These are phyloP conservation scores for Gossypium australe DNA, from an alignment of 345 rosid species.

Conservation along the genomic window DNA sequence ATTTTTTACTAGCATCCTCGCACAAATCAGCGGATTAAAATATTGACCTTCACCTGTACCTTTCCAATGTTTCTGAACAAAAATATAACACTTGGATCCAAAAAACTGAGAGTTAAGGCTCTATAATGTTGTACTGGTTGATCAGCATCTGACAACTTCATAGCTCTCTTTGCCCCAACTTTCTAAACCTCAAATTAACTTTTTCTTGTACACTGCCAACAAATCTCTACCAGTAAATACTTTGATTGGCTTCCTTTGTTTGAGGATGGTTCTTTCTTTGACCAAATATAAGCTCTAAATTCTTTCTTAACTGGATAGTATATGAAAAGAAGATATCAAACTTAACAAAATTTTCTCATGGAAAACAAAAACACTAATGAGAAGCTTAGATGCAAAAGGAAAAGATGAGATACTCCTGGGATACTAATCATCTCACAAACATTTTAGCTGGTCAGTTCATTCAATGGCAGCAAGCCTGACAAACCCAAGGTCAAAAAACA, in stretches of 20 bases:
- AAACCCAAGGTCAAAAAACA: slow-evolving; percentile 27
- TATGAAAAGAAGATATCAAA: slow-evolving; percentile 56
- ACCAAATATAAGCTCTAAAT: slow-evolving; percentile 60
- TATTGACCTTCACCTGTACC: slow-evolving; percentile 54
- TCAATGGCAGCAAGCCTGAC: slow-evolving; percentile 31
- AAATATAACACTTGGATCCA: slow-evolving; percentile 42
- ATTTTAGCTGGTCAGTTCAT: slow-evolving; percentile 30
- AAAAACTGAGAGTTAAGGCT: slow-evolving; percentile 43
- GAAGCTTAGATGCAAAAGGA: slow-evolving; percentile 16
- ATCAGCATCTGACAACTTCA: slow-evolving; percentile 59
- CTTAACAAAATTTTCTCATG: slow-evolving; percentile 31
- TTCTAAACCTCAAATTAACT: slow-evolving; percentile 47
- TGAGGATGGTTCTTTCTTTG: slow-evolving; percentile 69
- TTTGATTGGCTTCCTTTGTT: slow-evolving; percentile 64
- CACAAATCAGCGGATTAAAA: slow-evolving; percentile 33
- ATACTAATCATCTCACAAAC: slow-evolving; percentile 27
- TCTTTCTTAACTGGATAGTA: slow-evolving; percentile 70
- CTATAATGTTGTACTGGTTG: slow-evolving; percentile 43
- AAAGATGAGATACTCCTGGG: slow-evolving; percentile 24
- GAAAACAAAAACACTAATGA: slow-evolving; percentile 6
- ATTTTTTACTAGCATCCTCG: slow-evolving; percentile 23
- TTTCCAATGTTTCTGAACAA: slow-evolving; percentile 43
- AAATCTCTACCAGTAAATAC: slow-evolving; percentile 54
- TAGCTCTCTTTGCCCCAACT: slow-evolving; percentile 62
- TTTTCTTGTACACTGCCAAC: slow-evolving; percentile 49